These are phyloP conservation scores for Akanthomyces uredinophilus DNA, from an alignment of 2,329 filamentous ascomycete genomes.

Conservation along the genomic window DNA sequence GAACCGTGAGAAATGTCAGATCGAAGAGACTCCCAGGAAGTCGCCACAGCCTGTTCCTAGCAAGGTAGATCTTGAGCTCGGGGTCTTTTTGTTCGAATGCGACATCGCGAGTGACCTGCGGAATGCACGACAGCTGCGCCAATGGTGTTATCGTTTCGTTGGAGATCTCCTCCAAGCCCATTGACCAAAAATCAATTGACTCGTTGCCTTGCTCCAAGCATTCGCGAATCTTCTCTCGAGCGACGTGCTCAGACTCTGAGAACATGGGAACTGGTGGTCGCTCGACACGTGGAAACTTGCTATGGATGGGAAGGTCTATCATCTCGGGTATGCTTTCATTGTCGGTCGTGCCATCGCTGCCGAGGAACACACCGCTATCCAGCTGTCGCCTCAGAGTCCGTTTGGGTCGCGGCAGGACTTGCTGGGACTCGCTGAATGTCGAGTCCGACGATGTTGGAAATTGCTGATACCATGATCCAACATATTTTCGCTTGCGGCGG, in stretches of 20 bases:
- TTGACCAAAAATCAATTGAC: conserved; percentile 55
- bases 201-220: conserved; percentile 57
- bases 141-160: conserved; percentile 54
- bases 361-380: conserved; percentile 67
- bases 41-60: conserved; percentile 50
- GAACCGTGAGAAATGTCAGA: conserved; percentile 55
- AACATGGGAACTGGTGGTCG: conserved; percentile 26
- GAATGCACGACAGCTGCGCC: conserved; percentile 48
- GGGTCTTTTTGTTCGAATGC: conserved; percentile 56
- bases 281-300: conserved; percentile 36
- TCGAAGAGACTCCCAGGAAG: conserved; percentile 59
- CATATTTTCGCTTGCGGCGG: conserved; percentile 56
- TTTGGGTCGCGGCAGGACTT: conserved; percentile 35
- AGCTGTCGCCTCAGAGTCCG: conserved; percentile 53
- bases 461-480: conserved; percentile 65
- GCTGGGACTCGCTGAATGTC: conserved; percentile 35
- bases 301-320: conserved; percentile 27
- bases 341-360: conserved; percentile 50
- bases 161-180: conserved; percentile 49
- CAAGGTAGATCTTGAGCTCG: conserved; percentile 56
- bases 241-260: conserved; percentile 39
- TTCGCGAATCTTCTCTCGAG: conserved; percentile 40
- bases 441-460: conserved; percentile 47
- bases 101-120: conserved; percentile 49
- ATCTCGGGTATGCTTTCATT: conserved; percentile 32